Base-by-base conservation (phyloP, 371 early-diverging fungal species). In the Mucor saturninus region DNA sequence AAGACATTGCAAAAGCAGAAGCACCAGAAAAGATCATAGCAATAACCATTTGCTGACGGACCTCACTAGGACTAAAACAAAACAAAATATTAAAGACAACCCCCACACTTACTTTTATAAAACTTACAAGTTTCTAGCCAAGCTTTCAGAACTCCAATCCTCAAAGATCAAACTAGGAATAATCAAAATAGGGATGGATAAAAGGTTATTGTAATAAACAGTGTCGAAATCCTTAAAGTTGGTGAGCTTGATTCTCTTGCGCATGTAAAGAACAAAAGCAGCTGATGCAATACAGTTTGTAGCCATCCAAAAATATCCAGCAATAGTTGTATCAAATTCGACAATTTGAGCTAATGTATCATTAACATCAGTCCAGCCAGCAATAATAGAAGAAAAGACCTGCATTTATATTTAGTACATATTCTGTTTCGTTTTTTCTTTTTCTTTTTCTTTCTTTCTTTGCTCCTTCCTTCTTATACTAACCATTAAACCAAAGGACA, bases 191-290 rank as follows among this genome's bases (percentile, higher is more conserved):
- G 98, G 98, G 51, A 95, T 81, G 0, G 95, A 91, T 21, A 99
- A 75, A 35, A 94, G 59, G 71, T 97, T 99, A 83, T 98, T 96
- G 77, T 93, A 98, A 72, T 91, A 98, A n/a, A 99, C 97, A 0
- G 98, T 95, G 72, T 99, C 99, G 69, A 93, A 93, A 73, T 97
- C 96, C 73, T 93, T 92, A 65, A 95, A 94, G 59, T 86, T 87
- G 55, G 93, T 91, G 59, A 86, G 75, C 76, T 90, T 90, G 72
- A 98, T 93, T 54, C 88, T 84, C 67, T 87, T 83, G 73, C 97
- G 94, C 91, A 99, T 91, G 63, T 91, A 88, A 53, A 99, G 80
- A 6, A 95, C 91, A 82, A 93, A 99, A 10, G 87, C 83, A 15
- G 99, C 95, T 7, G 99, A 95, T 8, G 96, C 86, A 26, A 96